Conservation (phyloP, 2,329 filamentous ascomycete genomes). For the Fusarium armeniacum region DNA sequence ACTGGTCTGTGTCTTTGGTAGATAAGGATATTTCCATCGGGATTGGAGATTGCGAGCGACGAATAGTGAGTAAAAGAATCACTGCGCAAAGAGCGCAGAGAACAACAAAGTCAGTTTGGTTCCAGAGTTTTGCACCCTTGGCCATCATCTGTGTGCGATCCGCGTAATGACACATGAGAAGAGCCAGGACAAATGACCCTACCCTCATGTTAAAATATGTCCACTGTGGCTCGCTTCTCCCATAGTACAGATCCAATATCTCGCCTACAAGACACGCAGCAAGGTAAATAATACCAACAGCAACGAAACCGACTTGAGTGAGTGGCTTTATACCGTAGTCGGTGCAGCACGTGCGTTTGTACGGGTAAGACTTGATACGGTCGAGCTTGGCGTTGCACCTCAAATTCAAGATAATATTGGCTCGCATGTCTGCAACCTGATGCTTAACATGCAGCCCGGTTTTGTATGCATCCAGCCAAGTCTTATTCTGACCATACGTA, state of each 20-base stretch:
- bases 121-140: conserved; percentile 35
- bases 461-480: conserved; percentile 9
- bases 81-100: conserved; percentile 19
- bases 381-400: conserved; percentile 63
- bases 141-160: conserved; percentile 49
- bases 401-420: conserved; percentile 63
- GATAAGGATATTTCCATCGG: too few species aligned
- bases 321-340: conserved; percentile 55
- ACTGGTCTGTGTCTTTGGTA: neutral
- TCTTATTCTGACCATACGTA: conserved; percentile 15
- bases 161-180: conserved; percentile 46
- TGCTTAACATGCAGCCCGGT: conserved; percentile 49
- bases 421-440: conserved; percentile 47
- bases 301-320: conserved; percentile 40
- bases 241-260: neutral
- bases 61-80: conserved; percentile 25
- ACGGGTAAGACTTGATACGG: conserved; percentile 55
- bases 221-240: neutral
- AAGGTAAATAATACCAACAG: conserved; percentile 26
- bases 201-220: conserved; percentile 36
- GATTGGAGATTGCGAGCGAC: neutral
- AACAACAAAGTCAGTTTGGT: conserved; percentile 26
- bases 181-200: conserved; percentile 41
- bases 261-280: conserved; percentile 22
- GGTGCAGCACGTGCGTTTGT: conserved; percentile 66